phyloP scores from a whole-genome alignment of 208 protist genomes.

The Trypanosoma congolense region DNA sequence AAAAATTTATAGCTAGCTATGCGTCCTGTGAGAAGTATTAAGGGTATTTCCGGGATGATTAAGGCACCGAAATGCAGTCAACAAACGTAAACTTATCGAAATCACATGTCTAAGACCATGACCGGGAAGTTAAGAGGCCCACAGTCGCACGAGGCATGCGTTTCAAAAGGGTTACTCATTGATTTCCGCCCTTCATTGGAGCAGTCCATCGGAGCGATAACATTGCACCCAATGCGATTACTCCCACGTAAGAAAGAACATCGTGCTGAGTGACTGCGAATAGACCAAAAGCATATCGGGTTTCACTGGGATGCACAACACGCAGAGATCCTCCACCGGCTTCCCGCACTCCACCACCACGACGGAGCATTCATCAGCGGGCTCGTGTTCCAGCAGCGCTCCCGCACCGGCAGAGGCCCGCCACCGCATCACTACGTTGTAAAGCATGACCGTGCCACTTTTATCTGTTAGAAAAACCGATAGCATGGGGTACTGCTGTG shows the following conservation, averaged over 20 bases:
- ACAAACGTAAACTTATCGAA: not conserved
- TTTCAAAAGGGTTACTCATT: too few relatives aligned
- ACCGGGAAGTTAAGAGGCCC: too few relatives aligned
- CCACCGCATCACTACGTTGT: conserved; percentile 76
- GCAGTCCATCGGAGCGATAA: too few relatives aligned
- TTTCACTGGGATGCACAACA: conserved; percentile 19
- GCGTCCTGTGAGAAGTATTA: not conserved
- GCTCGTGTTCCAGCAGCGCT: conserved; percentile 25
- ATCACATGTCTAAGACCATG: conserved; percentile 12
- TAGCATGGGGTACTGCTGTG: conserved; percentile 41
- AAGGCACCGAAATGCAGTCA: not conserved
- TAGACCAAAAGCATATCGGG: conserved; percentile 31
- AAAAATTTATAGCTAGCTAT: too few relatives aligned
- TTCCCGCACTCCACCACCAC: conserved; percentile 50
- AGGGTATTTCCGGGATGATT: not conserved
- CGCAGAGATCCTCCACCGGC: conserved; percentile 42
- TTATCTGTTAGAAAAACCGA: conserved; percentile 52
- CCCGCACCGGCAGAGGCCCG: conserved; percentile 26
- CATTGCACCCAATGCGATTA: too few relatives aligned
- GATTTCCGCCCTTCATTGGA: too few relatives aligned
- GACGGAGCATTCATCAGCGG: conserved; percentile 44
- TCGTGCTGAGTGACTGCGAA: conserved; percentile 35
- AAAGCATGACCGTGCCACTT: conserved; percentile 57
- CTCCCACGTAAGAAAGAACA: conserved; percentile 53
- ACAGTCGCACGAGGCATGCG: too few relatives aligned